Evolutionary conservation across 176 grass and related monocot species (phyloP).

Genomic region (Poa pratensis): DNA sequence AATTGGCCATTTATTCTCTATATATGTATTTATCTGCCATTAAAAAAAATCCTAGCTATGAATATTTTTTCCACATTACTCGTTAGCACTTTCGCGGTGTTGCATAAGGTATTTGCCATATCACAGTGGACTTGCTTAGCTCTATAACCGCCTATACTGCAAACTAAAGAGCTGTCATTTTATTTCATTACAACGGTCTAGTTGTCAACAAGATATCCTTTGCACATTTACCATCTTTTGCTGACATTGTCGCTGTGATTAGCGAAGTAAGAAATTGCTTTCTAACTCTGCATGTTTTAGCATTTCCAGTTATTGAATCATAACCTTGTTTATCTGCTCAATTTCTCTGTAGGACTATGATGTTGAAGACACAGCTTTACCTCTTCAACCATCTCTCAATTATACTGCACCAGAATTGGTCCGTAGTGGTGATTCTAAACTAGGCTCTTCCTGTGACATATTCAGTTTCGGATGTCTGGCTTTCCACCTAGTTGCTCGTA

Average conservation of each 20-base stretch:
- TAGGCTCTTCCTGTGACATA: slow-evolving; percentile 75
- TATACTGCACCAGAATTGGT: slow-evolving; percentile 98
- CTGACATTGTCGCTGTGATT: slow-evolving; percentile 23
- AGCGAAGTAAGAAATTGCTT: slow-evolving; percentile 6
- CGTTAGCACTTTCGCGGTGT: background rate
- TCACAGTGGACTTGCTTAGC: slow-evolving; percentile 6
- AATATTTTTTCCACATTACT: slow-evolving; percentile 10
- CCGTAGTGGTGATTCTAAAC: slow-evolving; percentile 67
- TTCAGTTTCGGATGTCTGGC: slow-evolving; percentile 98
- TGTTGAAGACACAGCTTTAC: slow-evolving; percentile 87
- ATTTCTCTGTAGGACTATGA: slow-evolving; percentile 88
- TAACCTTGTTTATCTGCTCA: slow-evolving; percentile 34
- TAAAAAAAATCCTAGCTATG: background rate
- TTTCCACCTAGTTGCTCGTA: slow-evolving; percentile 82
- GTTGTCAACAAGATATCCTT: slow-evolving; percentile 13
- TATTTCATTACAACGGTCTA: background rate
- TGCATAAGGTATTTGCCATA: slow-evolving; percentile 25
- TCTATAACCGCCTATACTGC: slow-evolving; percentile 17
- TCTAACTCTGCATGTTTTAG: slow-evolving; percentile 9
- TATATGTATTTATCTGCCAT: slow-evolving; percentile 6
- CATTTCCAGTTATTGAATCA: background rate
- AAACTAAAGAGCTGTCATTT: background rate
- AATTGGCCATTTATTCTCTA: background rate
- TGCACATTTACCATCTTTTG: slow-evolving; percentile 8
- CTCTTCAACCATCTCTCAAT: slow-evolving; percentile 90